Evolutionary conservation across 768 basidiomycete species (phyloP).

Genomic region (Trametopsis cervina): DNA sequence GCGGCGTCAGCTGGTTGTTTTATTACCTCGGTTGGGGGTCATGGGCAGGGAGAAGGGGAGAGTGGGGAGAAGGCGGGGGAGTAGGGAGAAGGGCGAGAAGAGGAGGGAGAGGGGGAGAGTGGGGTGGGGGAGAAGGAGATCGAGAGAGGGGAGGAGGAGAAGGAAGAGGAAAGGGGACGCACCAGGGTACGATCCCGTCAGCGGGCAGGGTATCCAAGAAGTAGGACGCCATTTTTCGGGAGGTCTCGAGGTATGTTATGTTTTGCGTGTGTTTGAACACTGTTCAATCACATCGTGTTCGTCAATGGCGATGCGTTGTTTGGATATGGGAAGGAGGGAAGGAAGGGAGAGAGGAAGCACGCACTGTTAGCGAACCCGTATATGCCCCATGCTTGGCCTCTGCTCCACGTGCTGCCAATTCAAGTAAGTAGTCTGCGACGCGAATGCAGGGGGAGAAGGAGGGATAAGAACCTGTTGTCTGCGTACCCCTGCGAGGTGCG

Average conservation of each 20-base stretch:
- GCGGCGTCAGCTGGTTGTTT: background rate
- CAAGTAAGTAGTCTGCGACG: background rate
- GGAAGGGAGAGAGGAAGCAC: too few species aligned
- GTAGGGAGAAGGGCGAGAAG: too few species aligned
- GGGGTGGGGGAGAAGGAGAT: too few species aligned
- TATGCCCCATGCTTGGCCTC: constrained; percentile 68
- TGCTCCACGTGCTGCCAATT: constrained; percentile 58
- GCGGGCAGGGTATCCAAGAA: constrained; percentile 53
- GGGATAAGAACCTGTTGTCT: constrained; percentile 37
- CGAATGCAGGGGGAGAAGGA: background rate
- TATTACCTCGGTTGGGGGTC: too few species aligned
- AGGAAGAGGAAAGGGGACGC: constrained; percentile 9
- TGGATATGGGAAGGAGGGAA: background rate
- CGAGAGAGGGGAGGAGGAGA: too few species aligned
- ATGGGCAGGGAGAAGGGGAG: too few species aligned
- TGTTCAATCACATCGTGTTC: constrained; percentile 19
- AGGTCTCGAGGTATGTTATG: constrained; percentile 48
- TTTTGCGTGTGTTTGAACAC: constrained; percentile 54
- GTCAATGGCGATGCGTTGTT: background rate
- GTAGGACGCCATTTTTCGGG: constrained; percentile 49
- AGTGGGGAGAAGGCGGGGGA: too few species aligned
- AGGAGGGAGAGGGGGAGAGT: too few species aligned
- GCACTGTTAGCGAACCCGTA: constrained; percentile 65
- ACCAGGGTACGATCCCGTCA: constrained; percentile 68
- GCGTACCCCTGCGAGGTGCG: constrained; percentile 59